Percentiles rank a stretch among this genome's conserved stretches.
Conservation (phyloP, 1,139 yeast genomes). For the Pichia terricola region DNA sequence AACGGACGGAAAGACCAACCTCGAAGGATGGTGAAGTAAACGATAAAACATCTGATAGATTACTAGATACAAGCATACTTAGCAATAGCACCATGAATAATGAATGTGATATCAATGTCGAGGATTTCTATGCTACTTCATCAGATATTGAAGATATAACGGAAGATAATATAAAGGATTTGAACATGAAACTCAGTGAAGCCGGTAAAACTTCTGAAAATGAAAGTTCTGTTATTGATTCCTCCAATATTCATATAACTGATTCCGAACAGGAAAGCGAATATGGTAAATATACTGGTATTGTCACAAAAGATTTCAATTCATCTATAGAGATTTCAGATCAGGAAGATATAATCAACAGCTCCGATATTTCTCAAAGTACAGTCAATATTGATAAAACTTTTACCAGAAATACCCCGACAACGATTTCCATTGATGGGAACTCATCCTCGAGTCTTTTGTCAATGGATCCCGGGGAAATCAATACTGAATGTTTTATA, state of each 20-base stretch:
- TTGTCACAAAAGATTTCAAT: not conserved
- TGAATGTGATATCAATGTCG: not conserved
- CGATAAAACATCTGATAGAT: too few species aligned
- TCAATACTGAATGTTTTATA: slow-evolving; percentile 11
- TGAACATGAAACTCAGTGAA: slow-evolving; percentile 7
- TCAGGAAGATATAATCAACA: slow-evolving; percentile 7
- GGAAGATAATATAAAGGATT: slow-evolving; percentile 8
- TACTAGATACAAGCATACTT: too few species aligned
- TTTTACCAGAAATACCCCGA: slow-evolving; percentile 1
- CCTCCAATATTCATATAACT: slow-evolving; percentile 8
- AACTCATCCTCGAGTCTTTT: slow-evolving; percentile 4
- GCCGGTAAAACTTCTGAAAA: not conserved
- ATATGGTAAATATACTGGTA: not conserved
- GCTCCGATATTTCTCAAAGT: slow-evolving; percentile 9
- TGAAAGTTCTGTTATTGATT: not conserved
- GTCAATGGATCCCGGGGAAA: slow-evolving; percentile 11
- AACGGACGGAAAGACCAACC: not conserved
- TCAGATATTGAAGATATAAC: slow-evolving; percentile 11
- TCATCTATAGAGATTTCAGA: slow-evolving; percentile 6
- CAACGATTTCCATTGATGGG: not conserved
- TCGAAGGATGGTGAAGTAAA: too few species aligned
- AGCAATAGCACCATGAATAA: too few species aligned
- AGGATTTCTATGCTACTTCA: slow-evolving; percentile 10
- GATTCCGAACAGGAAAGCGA: slow-evolving; percentile 2
- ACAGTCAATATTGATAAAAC: slow-evolving; percentile 6